Evolutionary conservation across 169 alveolate genomes (phyloP).

Genomic region (Hepatocystis sp.): DNA sequence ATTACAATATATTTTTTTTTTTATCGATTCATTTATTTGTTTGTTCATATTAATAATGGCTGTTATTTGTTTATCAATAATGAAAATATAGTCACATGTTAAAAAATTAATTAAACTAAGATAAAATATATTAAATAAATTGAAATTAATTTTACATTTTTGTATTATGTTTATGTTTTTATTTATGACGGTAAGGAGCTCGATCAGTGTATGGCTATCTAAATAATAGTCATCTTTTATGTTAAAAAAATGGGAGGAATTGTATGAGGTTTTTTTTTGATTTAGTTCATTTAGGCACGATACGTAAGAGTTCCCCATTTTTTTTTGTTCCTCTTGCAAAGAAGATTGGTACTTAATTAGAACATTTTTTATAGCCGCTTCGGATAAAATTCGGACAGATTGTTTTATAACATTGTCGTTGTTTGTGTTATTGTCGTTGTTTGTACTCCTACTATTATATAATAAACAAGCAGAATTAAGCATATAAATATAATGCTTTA

Average conservation of each 20-base stretch:
- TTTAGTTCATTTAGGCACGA: neutral
- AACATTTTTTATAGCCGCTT: too few species aligned
- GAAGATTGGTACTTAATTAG: too few species aligned
- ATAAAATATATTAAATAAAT: conserved; percentile 15
- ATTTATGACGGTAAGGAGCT: conserved; percentile 29
- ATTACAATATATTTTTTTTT: neutral
- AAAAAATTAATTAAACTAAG: conserved; percentile 19
- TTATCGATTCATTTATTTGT: neutral
- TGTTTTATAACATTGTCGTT: too few species aligned
- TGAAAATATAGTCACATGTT: neutral
- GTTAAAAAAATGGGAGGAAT: neutral
- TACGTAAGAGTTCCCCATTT: too few species aligned
- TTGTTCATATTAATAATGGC: neutral
- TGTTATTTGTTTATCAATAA: neutral
- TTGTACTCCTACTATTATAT: too few species aligned
- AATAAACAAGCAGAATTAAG: too few species aligned
- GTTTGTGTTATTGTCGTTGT: too few species aligned
- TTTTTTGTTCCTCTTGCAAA: too few species aligned
- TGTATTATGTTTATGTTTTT: neutral
- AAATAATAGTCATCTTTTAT: neutral
- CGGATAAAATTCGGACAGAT: too few species aligned
- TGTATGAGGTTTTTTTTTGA: neutral
- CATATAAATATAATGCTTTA: too few species aligned
- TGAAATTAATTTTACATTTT: neutral
- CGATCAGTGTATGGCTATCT: conserved; percentile 19